These are phyloP conservation scores for Leptomonas seymouri DNA, from an alignment of 208 protist genomes.

Conservation along the genomic window DNA sequence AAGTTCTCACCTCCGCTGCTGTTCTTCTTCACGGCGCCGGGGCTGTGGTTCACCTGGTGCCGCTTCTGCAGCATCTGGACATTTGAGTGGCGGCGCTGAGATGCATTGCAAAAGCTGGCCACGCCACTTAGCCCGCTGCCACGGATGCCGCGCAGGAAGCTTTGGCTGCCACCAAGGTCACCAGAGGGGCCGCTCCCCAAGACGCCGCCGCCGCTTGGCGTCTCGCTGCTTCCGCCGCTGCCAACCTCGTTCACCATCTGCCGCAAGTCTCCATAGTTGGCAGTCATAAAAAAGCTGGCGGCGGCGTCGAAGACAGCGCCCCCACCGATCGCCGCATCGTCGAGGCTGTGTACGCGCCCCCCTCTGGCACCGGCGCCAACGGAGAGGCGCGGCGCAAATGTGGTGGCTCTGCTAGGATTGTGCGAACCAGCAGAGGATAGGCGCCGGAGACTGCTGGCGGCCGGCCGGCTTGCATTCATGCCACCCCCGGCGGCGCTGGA, in stretches of 20 bases:
- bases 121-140: constrained; percentile 13
- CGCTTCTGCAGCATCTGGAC: constrained; percentile 1
- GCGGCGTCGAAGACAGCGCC: constrained; percentile 23
- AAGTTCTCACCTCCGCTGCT: constrained; percentile 34
- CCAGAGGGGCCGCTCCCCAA: background rate
- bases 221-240: constrained; percentile 5
- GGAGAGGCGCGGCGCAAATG: constrained; percentile 3
- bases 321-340: background rate
- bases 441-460: background rate
- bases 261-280: constrained; percentile 32
- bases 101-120: background rate
- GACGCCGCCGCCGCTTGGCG: background rate
- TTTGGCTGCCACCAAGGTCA: constrained; percentile 12
- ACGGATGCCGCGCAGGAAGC: constrained; percentile 9
- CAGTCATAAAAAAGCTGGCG: constrained; percentile 29
- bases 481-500: background rate
- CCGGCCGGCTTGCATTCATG: background rate
- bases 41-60: background rate
- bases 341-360: background rate
- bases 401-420: constrained; percentile 1
- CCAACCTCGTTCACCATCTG: constrained; percentile 20
- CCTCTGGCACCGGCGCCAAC: background rate
- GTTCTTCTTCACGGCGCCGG: background rate
- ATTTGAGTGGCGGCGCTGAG: background rate
- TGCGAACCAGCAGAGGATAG: background rate